Evolutionary conservation across 352 stramenopile genomes (phyloP), one percentile per base, ranked within the genome.

Genomic region (Pythium inflatum): DNA sequence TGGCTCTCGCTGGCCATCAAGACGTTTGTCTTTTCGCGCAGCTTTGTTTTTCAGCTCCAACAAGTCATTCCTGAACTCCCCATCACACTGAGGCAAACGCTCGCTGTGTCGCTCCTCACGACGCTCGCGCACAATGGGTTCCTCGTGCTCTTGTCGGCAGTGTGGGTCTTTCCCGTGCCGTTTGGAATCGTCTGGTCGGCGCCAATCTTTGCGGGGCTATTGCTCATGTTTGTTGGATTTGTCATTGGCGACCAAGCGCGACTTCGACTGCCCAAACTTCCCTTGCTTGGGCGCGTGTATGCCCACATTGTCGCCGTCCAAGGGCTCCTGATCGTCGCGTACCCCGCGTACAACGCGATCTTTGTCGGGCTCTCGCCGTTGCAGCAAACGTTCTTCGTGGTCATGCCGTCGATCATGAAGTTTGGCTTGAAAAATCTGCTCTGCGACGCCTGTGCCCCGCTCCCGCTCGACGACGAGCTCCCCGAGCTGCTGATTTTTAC

Each of bases 401-500:
- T 73, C 20, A 69, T 67, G 50, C 60, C 66, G 5, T 50, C 70
- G 12, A 11, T 70, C 5, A 66, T 76, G 30, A 76, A 76, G 40
- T 66, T 76, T 43, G 57, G n/a, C 4, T 20, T 70, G 7, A 76
- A 76, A 46, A 73, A 73, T 36, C 6, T 70, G 45, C 41, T 76
- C 9, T 59, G 58, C n/a, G 33, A 57, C 14, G 45, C 59, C 3
- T 70, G 60, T n/a, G 48, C 22, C 31, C 25, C 48, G 22, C 31
- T 68, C 3, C 49, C 78, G 31, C 36, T 86, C 22, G 55, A 80
- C 43, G 76, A 83, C 31, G 57, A 80, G 50, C 59, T 81, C 2
- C 79, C 75, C 0, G 72, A 81, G 60, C 28, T 75, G 6, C 61
- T 81, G n/a, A 73, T 83, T 13, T 81, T 83, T 41, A 75, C 76